Evolutionary conservation across 495 filamentous ascomycete genomes (phyloP).

Genomic region (Hypoxylon perforatum): DNA sequence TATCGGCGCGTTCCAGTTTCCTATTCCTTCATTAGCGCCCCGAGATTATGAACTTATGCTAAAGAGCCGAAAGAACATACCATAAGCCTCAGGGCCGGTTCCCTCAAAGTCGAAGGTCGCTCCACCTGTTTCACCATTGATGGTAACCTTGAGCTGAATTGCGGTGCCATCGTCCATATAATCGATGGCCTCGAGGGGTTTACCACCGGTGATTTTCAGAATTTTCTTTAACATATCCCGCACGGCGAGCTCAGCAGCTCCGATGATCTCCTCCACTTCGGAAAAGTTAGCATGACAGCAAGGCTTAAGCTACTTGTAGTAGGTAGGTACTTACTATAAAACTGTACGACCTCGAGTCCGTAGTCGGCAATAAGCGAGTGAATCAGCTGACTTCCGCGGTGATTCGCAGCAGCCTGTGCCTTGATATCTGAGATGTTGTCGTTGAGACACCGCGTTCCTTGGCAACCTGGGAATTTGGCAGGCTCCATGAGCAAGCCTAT

Average conservation of each 20-base stretch:
- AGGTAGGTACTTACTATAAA: slow-evolving; percentile 69
- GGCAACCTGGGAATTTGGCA: slow-evolving; percentile 83
- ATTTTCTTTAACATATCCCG: slow-evolving; percentile 65
- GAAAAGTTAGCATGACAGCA: not conserved
- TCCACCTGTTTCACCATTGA: slow-evolving; percentile 75
- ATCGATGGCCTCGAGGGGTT: slow-evolving; percentile 77
- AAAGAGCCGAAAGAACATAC: slow-evolving; percentile 35
- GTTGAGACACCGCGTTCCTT: slow-evolving; percentile 84
- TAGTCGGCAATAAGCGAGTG: slow-evolving; percentile 85
- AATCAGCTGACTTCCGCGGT: slow-evolving; percentile 92
- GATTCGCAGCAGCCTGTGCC: slow-evolving; percentile 93
- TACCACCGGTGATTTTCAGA: slow-evolving; percentile 68
- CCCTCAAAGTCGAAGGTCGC: slow-evolving; percentile 81
- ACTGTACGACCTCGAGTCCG: slow-evolving; percentile 86
- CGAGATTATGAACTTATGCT: no score
- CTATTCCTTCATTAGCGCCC: not conserved
- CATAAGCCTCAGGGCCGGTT: slow-evolving; percentile 83
- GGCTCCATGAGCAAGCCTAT: slow-evolving; percentile 83
- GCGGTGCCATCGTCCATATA: slow-evolving; percentile 94
- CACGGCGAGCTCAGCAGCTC: slow-evolving; percentile 45
- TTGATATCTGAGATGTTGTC: slow-evolving; percentile 97
- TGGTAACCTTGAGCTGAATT: slow-evolving; percentile 77
- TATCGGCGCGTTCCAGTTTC: slow-evolving; percentile 35
- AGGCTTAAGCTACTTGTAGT: not conserved
- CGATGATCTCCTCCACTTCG: slow-evolving; percentile 3